Evolutionary conservation across 768 basidiomycete genomes (phyloP).

Genomic region (Boletus sp.): DNA sequence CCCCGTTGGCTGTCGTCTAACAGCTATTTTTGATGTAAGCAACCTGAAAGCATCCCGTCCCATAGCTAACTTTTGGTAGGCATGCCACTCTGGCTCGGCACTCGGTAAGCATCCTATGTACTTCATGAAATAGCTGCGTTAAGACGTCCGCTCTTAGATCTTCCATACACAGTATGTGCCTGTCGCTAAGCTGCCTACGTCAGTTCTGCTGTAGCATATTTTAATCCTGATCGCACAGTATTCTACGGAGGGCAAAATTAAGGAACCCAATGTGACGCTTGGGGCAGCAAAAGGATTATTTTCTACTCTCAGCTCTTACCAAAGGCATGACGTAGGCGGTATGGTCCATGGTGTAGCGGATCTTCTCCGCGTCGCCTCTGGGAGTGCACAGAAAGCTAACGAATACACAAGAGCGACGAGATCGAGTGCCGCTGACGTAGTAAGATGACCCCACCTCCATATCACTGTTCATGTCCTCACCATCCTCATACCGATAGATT

Average conservation of each 20-base stretch:
- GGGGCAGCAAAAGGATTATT: slow-evolving; percentile 88
- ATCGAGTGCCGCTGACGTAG: slow-evolving; percentile 84
- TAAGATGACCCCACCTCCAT: slow-evolving; percentile 37
- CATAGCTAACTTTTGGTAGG: slow-evolving; percentile 40
- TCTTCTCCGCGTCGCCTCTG: slow-evolving; percentile 73
- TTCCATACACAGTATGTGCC: slow-evolving; percentile 60
- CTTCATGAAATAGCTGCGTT: not conserved
- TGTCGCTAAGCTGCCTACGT: not conserved
- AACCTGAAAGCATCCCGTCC: not conserved
- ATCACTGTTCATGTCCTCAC: not conserved
- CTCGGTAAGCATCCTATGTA: slow-evolving; percentile 50
- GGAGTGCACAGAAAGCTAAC: slow-evolving; percentile 60
- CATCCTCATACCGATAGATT: slow-evolving; percentile 44
- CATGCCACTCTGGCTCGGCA: slow-evolving; percentile 88
- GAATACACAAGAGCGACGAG: slow-evolving; percentile 59
- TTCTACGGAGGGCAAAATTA: slow-evolving; percentile 92
- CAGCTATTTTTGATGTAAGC: slow-evolving; percentile 75
- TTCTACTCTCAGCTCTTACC: slow-evolving; percentile 74
- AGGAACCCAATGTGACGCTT: slow-evolving; percentile 86
- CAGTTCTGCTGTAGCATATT: not conserved
- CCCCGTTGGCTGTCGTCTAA: slow-evolving; percentile 85
- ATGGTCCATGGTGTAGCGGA: slow-evolving; percentile 72
- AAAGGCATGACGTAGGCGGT: slow-evolving; percentile 77
- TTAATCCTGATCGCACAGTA: slow-evolving; percentile 47
- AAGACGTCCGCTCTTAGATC: slow-evolving; percentile 41